These are phyloP conservation scores for Endotrypanum monterogeii DNA, from an alignment of 208 protist genomes.

Conservation along the genomic window DNA sequence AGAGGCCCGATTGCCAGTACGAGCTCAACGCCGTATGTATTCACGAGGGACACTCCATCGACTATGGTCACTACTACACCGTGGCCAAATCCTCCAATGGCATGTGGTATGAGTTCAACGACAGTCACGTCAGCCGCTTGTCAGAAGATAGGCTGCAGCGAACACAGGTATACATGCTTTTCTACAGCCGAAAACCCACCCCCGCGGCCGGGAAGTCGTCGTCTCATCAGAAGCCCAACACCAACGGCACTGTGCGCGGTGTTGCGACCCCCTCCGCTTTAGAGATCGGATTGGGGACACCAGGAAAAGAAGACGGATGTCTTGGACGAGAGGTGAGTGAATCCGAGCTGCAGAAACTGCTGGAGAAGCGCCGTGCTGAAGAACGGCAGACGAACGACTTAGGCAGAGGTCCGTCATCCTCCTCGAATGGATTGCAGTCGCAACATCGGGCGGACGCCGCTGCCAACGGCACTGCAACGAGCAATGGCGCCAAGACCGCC, in stretches of 20 bases:
- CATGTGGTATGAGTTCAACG: slow-evolving; percentile 90
- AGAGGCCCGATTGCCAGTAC: slow-evolving; percentile 45
- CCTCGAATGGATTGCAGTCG: not conserved
- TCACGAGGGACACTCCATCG: slow-evolving; percentile 78
- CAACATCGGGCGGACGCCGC: not conserved
- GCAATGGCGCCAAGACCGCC: not conserved
- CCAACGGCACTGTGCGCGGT: slow-evolving; percentile 2
- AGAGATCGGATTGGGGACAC: not conserved
- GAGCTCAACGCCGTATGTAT: slow-evolving; percentile 90
- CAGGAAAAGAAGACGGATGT: not conserved
- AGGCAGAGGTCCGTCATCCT: not conserved
- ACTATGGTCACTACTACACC: slow-evolving; percentile 92
- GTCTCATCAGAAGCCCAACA: not conserved
- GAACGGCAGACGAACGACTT: not conserved
- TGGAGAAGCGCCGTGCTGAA: slow-evolving; percentile 8
- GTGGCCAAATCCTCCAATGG: slow-evolving; percentile 80
- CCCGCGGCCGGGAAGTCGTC: not conserved
- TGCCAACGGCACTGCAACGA: slow-evolving; percentile 1
- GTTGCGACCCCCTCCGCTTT: not conserved
- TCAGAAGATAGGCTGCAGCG: slow-evolving; percentile 64
- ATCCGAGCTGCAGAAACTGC: slow-evolving; percentile 21
- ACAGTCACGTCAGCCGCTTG: slow-evolving; percentile 63
- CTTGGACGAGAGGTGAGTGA: slow-evolving; percentile 32
- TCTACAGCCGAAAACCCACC: slow-evolving; percentile 59
- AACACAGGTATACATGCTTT: slow-evolving; percentile 91